Evolutionary conservation across 192 early-diverging fungal genomes (phyloP).

Genomic region (Gonapodya prolifera): DNA sequence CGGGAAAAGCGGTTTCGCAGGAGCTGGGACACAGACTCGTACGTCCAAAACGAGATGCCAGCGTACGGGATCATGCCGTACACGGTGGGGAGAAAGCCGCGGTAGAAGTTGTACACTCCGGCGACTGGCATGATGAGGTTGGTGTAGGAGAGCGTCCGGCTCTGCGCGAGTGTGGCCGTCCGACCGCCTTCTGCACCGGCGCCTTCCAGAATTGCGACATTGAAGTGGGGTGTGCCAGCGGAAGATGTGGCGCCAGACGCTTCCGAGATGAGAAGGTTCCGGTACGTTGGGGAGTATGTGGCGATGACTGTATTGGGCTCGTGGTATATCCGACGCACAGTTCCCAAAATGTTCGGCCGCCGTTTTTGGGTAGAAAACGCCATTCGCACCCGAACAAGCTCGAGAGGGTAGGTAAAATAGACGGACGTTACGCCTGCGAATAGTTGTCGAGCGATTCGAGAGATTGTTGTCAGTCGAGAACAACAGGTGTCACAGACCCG

Average conservation of each 20-base stretch:
- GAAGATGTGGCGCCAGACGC: background rate
- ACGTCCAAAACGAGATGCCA: slow-evolving; percentile 85
- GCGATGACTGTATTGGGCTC: slow-evolving; percentile 41
- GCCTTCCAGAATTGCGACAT: background rate
- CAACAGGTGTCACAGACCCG: background rate
- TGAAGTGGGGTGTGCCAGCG: background rate
- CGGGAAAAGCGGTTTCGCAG: background rate
- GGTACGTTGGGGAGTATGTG: background rate
- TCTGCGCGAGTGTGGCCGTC: background rate
- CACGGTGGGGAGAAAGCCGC: slow-evolving; percentile 79
- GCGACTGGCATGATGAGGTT: slow-evolving; percentile 4
- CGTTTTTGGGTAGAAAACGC: slow-evolving; percentile 62
- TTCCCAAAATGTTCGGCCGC: slow-evolving; percentile 11
- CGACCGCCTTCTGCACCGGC: background rate
- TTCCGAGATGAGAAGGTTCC: background rate
- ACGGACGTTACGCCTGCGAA: slow-evolving; percentile 71
- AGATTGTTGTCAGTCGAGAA: slow-evolving; percentile 23
- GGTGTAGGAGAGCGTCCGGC: background rate
- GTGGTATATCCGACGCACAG: slow-evolving; percentile 49
- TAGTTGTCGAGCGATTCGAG: background rate
- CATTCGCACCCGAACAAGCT: slow-evolving; percentile 84
- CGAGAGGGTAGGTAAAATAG: slow-evolving; percentile 82
- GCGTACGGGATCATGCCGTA: slow-evolving; percentile 95
- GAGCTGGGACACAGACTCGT: slow-evolving; percentile 58
- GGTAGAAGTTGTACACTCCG: slow-evolving; percentile 76